phyloP scores from a whole-genome alignment of 164 flowering plant species.

The Warburgia ugandensis region DNA sequence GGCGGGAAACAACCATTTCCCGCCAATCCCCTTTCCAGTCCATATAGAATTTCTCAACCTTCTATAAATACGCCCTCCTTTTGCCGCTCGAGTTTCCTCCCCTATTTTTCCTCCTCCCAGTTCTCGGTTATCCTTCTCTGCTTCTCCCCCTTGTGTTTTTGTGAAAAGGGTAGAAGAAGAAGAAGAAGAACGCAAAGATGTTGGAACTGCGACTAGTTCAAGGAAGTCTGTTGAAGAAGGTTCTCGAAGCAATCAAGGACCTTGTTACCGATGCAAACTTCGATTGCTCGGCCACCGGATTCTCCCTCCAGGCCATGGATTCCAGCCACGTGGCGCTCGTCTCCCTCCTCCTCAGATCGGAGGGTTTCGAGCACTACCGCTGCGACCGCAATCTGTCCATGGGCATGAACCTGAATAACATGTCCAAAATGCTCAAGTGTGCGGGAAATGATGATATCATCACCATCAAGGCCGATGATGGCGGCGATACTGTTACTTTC shows the following conservation, averaged over 20 bases:
- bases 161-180: too few relatives aligned
- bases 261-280: slow-evolving; percentile 49
- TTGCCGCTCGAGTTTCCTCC: neutral
- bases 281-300: slow-evolving; percentile 51
- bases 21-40: neutral
- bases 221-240: slow-evolving; percentile 45
- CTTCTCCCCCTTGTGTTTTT: too few relatives aligned
- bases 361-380: slow-evolving; percentile 51
- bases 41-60: neutral
- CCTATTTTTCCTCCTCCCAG: neutral
- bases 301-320: slow-evolving; percentile 55
- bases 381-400: slow-evolving; percentile 44
- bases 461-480: slow-evolving; percentile 48
- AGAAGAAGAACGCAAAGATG: too few relatives aligned
- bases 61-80: too few relatives aligned
- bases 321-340: slow-evolving; percentile 54
- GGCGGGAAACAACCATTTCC: too few relatives aligned
- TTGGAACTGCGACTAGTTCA: slow-evolving; percentile 45
- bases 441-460: slow-evolving; percentile 45
- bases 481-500: slow-evolving; percentile 36
- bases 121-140: neutral
- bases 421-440: slow-evolving; percentile 44
- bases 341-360: slow-evolving; percentile 42
- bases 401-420: slow-evolving; percentile 49
- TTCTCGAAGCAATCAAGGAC: slow-evolving; percentile 41